Percentiles rank a stretch among this genome's conserved stretches.
phyloP scores from a whole-genome alignment of 2,329 filamentous ascomycete genomes.

The Colletotrichum ledebouriae region DNA sequence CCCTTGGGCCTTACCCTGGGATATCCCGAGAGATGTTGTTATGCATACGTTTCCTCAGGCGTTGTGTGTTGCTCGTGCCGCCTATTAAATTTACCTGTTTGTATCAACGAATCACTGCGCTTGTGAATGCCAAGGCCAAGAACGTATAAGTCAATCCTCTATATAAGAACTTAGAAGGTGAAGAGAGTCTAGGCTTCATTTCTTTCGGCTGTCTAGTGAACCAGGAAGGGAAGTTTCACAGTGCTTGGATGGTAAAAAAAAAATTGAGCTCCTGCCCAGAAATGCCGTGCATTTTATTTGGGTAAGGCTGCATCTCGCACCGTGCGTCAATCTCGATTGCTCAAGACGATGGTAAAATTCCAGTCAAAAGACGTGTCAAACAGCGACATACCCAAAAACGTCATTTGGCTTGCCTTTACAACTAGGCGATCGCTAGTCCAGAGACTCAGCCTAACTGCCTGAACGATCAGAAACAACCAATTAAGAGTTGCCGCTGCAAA shows the following conservation, averaged over 20 bases:
- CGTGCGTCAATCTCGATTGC: slow-evolving; percentile 33
- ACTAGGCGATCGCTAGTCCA: background rate
- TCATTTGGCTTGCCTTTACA: background rate
- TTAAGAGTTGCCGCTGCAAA: slow-evolving; percentile 3
- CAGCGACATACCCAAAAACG: slow-evolving; percentile 5
- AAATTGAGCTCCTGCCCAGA: background rate
- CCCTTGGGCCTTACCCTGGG: too few relatives aligned
- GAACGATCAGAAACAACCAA: background rate
- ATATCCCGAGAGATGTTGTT: too few relatives aligned
- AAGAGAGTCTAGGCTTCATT: too few relatives aligned
- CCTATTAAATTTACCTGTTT: too few relatives aligned
- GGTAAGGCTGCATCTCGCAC: slow-evolving; percentile 24
- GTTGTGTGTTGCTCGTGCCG: too few relatives aligned
- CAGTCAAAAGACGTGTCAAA: slow-evolving; percentile 12
- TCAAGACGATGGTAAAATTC: slow-evolving; percentile 31
- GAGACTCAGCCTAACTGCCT: slow-evolving; percentile 9
- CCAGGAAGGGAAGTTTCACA: background rate
- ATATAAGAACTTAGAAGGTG: too few relatives aligned
- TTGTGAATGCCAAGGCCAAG: too few relatives aligned
- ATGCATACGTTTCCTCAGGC: too few relatives aligned
- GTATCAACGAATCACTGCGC: too few relatives aligned
- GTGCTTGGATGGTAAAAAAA: slow-evolving; percentile 2
- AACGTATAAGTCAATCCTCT: too few relatives aligned
- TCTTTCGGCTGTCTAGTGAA: too few relatives aligned
- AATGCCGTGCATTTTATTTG: background rate